A percentile compares a stretch with the other conserved stretches of the same genome.
Evolutionary conservation across 2,329 filamentous ascomycete genomes (phyloP).

Genomic region (Fusarium tuaranense): DNA sequence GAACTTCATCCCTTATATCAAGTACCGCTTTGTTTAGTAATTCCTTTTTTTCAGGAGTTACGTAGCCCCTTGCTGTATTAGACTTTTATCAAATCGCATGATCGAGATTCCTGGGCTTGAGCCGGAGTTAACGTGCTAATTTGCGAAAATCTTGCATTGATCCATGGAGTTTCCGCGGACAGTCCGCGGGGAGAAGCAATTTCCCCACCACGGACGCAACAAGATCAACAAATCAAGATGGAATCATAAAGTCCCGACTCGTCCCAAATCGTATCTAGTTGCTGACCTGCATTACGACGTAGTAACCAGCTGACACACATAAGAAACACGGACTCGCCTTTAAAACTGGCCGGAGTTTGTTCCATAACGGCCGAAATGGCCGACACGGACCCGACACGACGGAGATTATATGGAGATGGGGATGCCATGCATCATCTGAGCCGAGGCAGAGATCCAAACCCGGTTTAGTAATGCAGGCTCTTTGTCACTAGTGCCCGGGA

Average conservation of each 20-base stretch:
- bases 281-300: background rate
- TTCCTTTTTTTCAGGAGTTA: background rate
- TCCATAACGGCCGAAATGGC: constrained; percentile 32
- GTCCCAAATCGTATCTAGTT: background rate
- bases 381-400: constrained; percentile 26
- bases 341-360: constrained; percentile 13
- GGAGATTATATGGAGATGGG: background rate
- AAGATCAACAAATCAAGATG: background rate
- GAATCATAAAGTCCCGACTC: background rate
- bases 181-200: background rate
- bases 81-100: background rate
- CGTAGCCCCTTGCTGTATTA: background rate
- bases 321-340: background rate
- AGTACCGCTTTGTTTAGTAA: constrained; percentile 10
- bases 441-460: constrained; percentile 23
- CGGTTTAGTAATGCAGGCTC: background rate
- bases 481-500: background rate
- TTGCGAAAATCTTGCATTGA: background rate
- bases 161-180: background rate
- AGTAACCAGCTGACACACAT: background rate
- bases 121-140: background rate
- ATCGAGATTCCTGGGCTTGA: background rate
- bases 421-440: background rate
- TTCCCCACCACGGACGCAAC: background rate
- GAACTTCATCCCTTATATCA: constrained; percentile 20